These are phyloP conservation scores for Cardamine occulta DNA, from an alignment of 345 rosid species.

Conservation along the genomic window DNA sequence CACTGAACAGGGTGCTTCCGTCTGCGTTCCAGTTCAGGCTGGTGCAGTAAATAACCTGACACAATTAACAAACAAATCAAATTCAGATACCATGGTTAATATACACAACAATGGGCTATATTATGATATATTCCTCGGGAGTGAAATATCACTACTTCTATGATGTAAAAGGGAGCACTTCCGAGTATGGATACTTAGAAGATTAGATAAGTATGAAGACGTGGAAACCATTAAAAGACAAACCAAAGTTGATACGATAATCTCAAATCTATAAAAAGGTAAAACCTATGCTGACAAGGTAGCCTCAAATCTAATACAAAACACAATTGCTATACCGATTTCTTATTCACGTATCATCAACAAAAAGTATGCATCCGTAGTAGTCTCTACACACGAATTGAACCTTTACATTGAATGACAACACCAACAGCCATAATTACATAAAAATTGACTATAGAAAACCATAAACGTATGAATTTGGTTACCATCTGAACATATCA, in stretches of 20 bases:
- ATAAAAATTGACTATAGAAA: not conserved
- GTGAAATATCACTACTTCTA: not conserved
- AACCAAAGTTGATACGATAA: not conserved
- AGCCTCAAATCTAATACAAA: not conserved
- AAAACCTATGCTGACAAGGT: not conserved
- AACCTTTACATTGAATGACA: not conserved
- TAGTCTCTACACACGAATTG: not conserved
- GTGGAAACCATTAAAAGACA: not conserved
- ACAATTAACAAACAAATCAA: constrained; percentile 24
- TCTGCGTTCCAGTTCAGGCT: constrained; percentile 91
- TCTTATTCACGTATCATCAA: not conserved
- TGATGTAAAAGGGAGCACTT: not conserved
- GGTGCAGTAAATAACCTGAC: constrained; percentile 86
- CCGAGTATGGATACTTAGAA: not conserved
- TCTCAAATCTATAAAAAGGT: not conserved
- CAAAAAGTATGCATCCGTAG: not conserved
- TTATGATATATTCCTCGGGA: not conserved
- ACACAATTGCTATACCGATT: not conserved
- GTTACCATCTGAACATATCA: not conserved
- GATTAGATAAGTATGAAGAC: not conserved
- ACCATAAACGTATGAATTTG: not conserved
- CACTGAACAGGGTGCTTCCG: constrained; percentile 94
- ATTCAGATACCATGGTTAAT: not conserved
- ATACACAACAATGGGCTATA: not conserved
- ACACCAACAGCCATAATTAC: not conserved